phyloP scores from a whole-genome alignment of 2,329 filamentous ascomycete genomes.

The Colletotrichum cereale region DNA sequence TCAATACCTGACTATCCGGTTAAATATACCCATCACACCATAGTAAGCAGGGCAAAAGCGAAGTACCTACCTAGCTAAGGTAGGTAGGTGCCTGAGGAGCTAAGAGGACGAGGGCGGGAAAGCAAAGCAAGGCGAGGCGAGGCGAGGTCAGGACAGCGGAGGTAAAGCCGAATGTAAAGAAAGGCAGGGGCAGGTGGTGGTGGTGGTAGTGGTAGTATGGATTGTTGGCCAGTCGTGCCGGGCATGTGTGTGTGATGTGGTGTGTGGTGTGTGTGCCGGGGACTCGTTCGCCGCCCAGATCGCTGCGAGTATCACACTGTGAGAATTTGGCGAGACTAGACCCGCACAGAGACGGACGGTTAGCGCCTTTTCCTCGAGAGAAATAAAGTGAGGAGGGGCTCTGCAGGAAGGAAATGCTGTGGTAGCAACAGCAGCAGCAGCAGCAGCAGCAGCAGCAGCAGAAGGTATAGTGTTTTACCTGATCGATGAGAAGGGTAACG shows the following conservation, averaged over 20 bases:
- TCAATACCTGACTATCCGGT: no score
- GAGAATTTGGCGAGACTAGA: not conserved
- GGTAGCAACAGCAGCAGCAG: not conserved
- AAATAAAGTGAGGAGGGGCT: constrained; percentile 1
- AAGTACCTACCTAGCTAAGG: not conserved
- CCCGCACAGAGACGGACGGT: not conserved
- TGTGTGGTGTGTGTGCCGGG: not conserved
- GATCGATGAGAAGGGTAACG: not conserved
- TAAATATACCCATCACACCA: no score
- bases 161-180: constrained; percentile 7
- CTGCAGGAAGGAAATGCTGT: not conserved
- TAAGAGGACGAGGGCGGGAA: not conserved
- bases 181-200: constrained; percentile 5
- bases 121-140: constrained; percentile 16
- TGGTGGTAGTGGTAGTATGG: constrained; percentile 2
- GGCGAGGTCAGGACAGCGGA: constrained; percentile 1
- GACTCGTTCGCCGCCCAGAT: constrained; percentile 1
- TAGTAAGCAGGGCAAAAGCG: not conserved
- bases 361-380: not conserved
- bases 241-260: not conserved
- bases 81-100: constrained; percentile 10
- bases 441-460: not conserved
- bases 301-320: not conserved
- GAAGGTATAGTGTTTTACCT: not conserved
- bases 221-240: not conserved